These are phyloP conservation scores for Naganishia vaughanmartiniae DNA, from an alignment of 768 basidiomycete species.

Conservation along the genomic window DNA sequence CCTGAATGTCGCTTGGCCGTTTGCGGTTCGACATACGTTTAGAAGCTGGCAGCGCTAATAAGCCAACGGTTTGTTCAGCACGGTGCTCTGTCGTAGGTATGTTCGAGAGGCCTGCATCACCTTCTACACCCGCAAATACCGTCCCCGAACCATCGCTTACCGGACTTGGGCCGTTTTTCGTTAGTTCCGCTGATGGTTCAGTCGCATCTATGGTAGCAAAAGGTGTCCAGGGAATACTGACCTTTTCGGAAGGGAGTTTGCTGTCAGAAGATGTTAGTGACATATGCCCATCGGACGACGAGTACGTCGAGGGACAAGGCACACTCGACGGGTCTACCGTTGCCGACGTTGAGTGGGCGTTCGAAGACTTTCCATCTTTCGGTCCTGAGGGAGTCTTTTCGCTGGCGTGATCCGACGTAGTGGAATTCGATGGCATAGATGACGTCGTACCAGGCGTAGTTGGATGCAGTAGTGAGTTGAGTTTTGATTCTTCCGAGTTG, in stretches of 20 bases:
- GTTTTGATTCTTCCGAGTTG: constrained; percentile 2
- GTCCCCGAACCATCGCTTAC: constrained; percentile 5
- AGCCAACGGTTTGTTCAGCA: neutral
- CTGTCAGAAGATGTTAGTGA: too few species aligned
- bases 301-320: too few species aligned
- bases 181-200: too few species aligned
- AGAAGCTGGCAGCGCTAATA: neutral
- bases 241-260: too few species aligned
- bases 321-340: too few species aligned
- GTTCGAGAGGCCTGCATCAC: neutral
- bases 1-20: neutral
- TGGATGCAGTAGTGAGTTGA: neutral
- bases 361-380: too few species aligned
- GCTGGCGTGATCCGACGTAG: neutral
- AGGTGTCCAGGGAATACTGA: too few species aligned
- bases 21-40: neutral
- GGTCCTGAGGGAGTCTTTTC: neutral
- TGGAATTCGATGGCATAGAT: too few species aligned
- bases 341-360: too few species aligned
- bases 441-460: too few species aligned
- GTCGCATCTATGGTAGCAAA: neutral
- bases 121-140: neutral
- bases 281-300: too few species aligned
- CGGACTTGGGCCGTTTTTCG: neutral
- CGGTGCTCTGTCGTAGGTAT: neutral